A percentile compares a stretch with the other conserved stretches of the same genome.
These are phyloP conservation scores for Corymbia citriodora DNA, from an alignment of 441 rosid genomes.

Conservation along the genomic window DNA sequence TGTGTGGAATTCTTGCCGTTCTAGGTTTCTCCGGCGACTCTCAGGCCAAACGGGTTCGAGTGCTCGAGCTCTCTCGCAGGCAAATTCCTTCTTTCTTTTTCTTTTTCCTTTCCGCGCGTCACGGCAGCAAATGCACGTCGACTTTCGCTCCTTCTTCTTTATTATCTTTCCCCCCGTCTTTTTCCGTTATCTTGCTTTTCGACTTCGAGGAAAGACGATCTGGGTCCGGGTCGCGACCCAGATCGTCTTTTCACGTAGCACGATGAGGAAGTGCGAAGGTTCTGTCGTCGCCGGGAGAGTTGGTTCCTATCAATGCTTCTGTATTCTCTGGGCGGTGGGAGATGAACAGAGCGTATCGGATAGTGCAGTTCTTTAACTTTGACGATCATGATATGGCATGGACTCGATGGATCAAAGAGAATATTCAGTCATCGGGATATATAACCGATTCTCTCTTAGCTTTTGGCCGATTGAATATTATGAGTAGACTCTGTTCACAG, in stretches of 20 bases:
- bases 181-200: background rate
- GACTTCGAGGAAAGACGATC: background rate
- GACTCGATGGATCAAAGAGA: background rate
- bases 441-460: background rate
- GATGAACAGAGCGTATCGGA: background rate
- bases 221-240: background rate
- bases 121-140: background rate
- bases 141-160: background rate
- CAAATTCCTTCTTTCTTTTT: background rate
- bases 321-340: background rate
- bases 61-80: slow-evolving; percentile 97
- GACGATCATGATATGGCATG: background rate
- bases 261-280: background rate
- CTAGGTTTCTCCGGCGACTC: slow-evolving; percentile 87
- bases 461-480: background rate
- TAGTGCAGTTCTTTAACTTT: background rate
- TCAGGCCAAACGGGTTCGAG: slow-evolving; percentile 86
- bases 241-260: background rate
- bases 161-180: background rate
- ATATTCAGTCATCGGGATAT: background rate
- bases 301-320: background rate
- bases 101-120: background rate
- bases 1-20: slow-evolving; percentile 94
- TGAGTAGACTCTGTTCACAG: background rate
- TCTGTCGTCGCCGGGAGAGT: background rate